These are phyloP conservation scores for Smittium mucronatum DNA, from an alignment of 371 early-diverging fungal genomes.

Conservation along the genomic window DNA sequence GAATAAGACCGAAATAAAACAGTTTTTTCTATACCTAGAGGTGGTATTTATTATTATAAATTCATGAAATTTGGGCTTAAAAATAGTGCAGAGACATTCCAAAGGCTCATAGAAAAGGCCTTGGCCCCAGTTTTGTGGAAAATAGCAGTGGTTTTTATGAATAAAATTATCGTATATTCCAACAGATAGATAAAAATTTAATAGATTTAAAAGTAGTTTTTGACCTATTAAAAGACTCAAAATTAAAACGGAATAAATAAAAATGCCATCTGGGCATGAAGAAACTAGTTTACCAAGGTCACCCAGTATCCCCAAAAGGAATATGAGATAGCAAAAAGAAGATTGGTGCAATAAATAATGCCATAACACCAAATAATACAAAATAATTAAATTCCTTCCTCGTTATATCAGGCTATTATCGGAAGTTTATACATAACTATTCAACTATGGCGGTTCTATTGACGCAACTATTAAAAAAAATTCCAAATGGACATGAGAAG, in stretches of 20 bases:
- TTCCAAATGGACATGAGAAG: not conserved
- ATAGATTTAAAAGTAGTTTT: not conserved
- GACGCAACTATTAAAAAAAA: conserved; percentile 18
- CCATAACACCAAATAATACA: conserved; percentile 15
- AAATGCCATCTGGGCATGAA: not conserved
- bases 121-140: not conserved
- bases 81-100: conserved; percentile 5
- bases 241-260: conserved; percentile 18
- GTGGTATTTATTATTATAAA: conserved; percentile 6
- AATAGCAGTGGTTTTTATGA: conserved; percentile 21
- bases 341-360: conserved; percentile 10
- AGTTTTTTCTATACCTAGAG: conserved; percentile 27
- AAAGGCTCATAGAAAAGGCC: conserved; percentile 7
- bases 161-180: not conserved
- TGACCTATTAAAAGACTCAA: conserved; percentile 16
- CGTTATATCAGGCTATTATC: conserved; percentile 22
- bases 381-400: conserved; percentile 17
- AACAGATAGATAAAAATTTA: conserved; percentile 14
- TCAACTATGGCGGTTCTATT: conserved; percentile 17
- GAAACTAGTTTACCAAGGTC: not conserved
- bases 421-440: conserved; percentile 17
- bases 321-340: conserved; percentile 11
- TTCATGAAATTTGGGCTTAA: not conserved
- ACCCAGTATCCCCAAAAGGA: conserved; percentile 8
- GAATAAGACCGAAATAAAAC: conserved; percentile 30